phyloP scores from a whole-genome alignment of 148 eudicot species.

The Dysphania ambrosioides region DNA sequence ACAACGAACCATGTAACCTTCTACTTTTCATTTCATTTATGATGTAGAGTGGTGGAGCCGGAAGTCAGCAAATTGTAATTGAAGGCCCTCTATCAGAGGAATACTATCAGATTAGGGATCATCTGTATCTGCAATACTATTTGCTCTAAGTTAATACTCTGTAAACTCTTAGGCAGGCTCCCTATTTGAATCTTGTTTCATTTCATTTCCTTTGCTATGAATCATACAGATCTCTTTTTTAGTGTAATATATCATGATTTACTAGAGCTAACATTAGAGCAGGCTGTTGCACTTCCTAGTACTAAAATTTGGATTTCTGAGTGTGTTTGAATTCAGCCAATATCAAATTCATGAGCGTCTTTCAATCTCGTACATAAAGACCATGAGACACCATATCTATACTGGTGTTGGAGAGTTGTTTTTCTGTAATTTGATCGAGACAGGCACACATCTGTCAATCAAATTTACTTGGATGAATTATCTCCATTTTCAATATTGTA shows the following conservation, averaged over 20 bases:
- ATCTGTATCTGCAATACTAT: conserved; percentile 79
- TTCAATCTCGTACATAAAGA: too few relatives aligned
- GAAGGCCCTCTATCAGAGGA: conserved; percentile 92
- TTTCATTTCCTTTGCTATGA: not conserved
- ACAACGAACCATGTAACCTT: not conserved
- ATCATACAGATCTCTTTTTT: not conserved
- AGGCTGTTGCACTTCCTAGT: not conserved
- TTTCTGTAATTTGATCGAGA: too few relatives aligned
- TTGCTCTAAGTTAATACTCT: conserved; percentile 41
- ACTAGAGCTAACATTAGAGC: not conserved
- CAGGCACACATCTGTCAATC: too few relatives aligned
- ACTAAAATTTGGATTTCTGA: not conserved
- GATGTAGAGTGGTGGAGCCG: conserved; percentile 69
- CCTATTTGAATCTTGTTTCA: not conserved
- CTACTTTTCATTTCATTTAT: conserved; percentile 12
- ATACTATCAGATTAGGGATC: conserved; percentile 76
- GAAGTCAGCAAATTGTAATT: conserved; percentile 74
- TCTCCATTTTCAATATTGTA: too few relatives aligned
- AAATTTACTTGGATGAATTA: too few relatives aligned
- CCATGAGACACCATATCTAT: too few relatives aligned
- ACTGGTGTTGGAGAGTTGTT: too few relatives aligned
- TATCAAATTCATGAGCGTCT: too few relatives aligned
- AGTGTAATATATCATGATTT: conserved; percentile 14
- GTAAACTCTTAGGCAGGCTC: not conserved
- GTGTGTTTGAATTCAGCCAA: not conserved